Base-by-base conservation (phyloP, 306 rosid species). In the Clitoria ternatea region DNA sequence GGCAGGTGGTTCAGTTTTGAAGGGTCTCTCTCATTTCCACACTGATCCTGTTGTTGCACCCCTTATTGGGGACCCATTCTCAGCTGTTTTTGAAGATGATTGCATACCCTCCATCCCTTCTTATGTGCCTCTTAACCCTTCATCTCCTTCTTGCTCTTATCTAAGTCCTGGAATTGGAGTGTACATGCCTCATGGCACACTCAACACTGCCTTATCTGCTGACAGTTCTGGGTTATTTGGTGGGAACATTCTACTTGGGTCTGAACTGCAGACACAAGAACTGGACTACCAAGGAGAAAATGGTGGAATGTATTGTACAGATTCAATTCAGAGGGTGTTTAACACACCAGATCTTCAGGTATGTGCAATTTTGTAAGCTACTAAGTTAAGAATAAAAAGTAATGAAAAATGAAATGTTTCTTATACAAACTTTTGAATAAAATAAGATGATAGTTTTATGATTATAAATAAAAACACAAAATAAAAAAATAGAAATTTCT, bases 331-430 rank as follows among this genome's bases (percentile, higher is more conserved):
- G 36, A 37, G 85, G 77, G 70, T 85, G 45, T 90, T 94, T 75
- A 83, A 91, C 56, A 80, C 88, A 4, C 76, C 82, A 18, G 97
- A 94, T 20, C 89, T 91, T 82, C 97, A 94, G 97, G 99, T 94
- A 89, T 79, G 32, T 45, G 17, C 27, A 36, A 26, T 64, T 64
- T 63, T 35, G 14, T 45, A 24, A 22, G 19, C 53, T 50, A 1
- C 45, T 52, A 39, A 19, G 37, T 72, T 26, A 32, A 24, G 4
- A n/a, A n/a, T n/a, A n/a, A n/a, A n/a, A n/a, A n/a, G n/a, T n/a
- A n/a, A n/a, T n/a, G n/a, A n/a, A n/a, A n/a, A n/a, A n/a, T n/a
- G n/a, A n/a, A n/a, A n/a, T n/a, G n/a, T n/a, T n/a, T n/a, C n/a
- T n/a, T n/a, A n/a, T n/a, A n/a, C n/a, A n/a, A n/a, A n/a, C n/a